Evolutionary conservation across 345 rosid genomes (phyloP).

Genomic region (Sisymbrium altissimum): DNA sequence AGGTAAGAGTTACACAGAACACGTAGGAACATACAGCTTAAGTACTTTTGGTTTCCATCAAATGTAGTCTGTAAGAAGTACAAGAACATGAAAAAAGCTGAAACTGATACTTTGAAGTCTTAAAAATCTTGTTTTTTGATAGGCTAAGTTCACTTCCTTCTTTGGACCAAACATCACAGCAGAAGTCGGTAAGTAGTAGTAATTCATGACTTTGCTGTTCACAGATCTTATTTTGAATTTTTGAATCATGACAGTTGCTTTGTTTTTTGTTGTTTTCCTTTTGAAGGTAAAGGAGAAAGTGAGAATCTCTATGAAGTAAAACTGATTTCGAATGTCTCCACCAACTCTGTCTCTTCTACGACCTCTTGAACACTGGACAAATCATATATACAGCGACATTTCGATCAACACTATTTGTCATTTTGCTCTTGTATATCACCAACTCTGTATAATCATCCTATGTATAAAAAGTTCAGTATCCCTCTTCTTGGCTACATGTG

Average conservation of each 20-base stretch:
- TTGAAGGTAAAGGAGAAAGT: conserved; percentile 67
- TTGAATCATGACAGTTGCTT: not conserved
- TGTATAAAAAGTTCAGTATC: not conserved
- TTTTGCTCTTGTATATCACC: conserved; percentile 13
- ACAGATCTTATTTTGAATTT: not conserved
- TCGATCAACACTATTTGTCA: not conserved
- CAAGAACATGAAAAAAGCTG: not conserved
- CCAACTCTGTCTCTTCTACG: conserved; percentile 43
- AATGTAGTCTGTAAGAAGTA: not conserved
- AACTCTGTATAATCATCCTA: not conserved
- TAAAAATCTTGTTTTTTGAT: conserved; percentile 11
- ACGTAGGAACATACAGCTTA: not conserved
- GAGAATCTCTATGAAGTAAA: conserved; percentile 66
- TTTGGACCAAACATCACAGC: conserved; percentile 88
- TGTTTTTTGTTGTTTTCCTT: not conserved
- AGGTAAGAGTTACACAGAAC: conserved; percentile 39
- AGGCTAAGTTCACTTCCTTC: conserved; percentile 91
- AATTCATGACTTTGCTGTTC: not conserved
- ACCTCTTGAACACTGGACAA: conserved; percentile 16
- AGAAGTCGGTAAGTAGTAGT: conserved; percentile 71
- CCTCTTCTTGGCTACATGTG: not conserved
- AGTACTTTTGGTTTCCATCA: not conserved
- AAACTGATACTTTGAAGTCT: not conserved
- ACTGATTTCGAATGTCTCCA: conserved; percentile 55
- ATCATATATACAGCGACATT: not conserved